A percentile compares a stretch with the other conserved stretches of the same genome.
These are phyloP conservation scores for Perkinsela sp. DNA, from an alignment of 208 protist genomes.

Conservation along the genomic window DNA sequence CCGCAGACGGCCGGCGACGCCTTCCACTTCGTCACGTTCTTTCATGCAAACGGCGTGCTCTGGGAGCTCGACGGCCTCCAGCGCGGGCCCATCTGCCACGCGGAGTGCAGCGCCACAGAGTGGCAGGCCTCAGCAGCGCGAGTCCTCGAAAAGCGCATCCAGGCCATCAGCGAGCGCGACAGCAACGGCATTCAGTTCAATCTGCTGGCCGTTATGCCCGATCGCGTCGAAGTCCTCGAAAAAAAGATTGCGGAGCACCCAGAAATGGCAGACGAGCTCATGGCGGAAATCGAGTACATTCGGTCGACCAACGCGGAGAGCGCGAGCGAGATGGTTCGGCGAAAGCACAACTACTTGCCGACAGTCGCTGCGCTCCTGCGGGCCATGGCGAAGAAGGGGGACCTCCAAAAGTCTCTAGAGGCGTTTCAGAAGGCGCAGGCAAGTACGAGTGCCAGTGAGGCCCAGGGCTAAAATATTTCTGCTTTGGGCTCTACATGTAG, in stretches of 20 bases:
- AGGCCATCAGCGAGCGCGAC: slow-evolving; percentile 18
- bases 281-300: slow-evolving; percentile 22
- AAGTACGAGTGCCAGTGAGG: too few species aligned
- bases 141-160: slow-evolving; percentile 63
- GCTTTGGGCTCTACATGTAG: too few species aligned
- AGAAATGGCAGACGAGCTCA: slow-evolving; percentile 19
- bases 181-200: slow-evolving; percentile 69
- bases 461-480: too few species aligned
- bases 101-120: slow-evolving; percentile 4
- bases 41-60: slow-evolving; percentile 62
- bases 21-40: slow-evolving; percentile 85
- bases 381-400: slow-evolving; percentile 62
- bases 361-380: slow-evolving; percentile 76
- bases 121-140: slow-evolving; percentile 24
- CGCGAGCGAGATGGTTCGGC: slow-evolving; percentile 63
- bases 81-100: slow-evolving; percentile 38
- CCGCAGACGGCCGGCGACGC: slow-evolving; percentile 32
- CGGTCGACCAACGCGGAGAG: slow-evolving; percentile 17
- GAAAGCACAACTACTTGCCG: slow-evolving; percentile 86
- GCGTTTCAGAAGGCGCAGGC: too few species aligned
- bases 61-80: slow-evolving; percentile 93
- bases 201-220: slow-evolving; percentile 74
- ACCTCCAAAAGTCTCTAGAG: too few species aligned
- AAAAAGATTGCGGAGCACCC: slow-evolving; percentile 22
- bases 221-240: slow-evolving; percentile 30